Evolutionary conservation across 2,329 filamentous ascomycete genomes (phyloP).

Genomic region (Sarocladiaceae sp.): DNA sequence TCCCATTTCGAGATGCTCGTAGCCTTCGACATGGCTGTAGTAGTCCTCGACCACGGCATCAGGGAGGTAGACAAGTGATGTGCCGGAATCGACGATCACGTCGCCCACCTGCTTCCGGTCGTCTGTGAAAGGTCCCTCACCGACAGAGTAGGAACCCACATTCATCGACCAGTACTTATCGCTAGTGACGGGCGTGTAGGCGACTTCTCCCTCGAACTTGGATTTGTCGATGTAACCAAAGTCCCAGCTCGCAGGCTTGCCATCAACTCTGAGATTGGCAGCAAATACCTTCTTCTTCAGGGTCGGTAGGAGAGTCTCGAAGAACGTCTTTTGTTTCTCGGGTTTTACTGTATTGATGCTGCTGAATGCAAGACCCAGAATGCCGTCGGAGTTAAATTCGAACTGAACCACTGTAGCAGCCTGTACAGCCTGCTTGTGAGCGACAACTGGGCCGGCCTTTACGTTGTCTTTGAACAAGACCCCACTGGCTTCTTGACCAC

Average conservation of each 20-base stretch:
- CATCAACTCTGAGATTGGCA: slow-evolving; percentile 54
- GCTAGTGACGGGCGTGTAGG: slow-evolving; percentile 55
- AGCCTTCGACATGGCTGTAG: slow-evolving; percentile 36
- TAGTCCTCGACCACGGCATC: slow-evolving; percentile 41
- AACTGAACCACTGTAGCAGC: slow-evolving; percentile 33
- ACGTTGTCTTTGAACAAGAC: slow-evolving; percentile 38
- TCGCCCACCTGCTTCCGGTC: slow-evolving; percentile 25
- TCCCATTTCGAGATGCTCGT: slow-evolving; percentile 30
- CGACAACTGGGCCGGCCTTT: slow-evolving; percentile 33
- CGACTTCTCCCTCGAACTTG: slow-evolving; percentile 57
- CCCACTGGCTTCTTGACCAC: slow-evolving; percentile 35
- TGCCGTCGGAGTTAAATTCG: slow-evolving; percentile 33
- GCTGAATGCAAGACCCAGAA: slow-evolving; percentile 38
- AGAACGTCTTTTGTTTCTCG: slow-evolving; percentile 35
- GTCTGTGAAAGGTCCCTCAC: slow-evolving; percentile 26
- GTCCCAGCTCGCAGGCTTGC: slow-evolving; percentile 51
- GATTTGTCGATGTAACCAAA: slow-evolving; percentile 63
- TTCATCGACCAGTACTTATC: slow-evolving; percentile 56
- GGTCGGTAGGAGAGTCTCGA: slow-evolving; percentile 23
- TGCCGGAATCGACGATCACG: slow-evolving; percentile 50
- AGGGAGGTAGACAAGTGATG: slow-evolving; percentile 55
- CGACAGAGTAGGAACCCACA: slow-evolving; percentile 17
- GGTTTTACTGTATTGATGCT: slow-evolving; percentile 36
- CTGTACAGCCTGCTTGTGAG: slow-evolving; percentile 36
- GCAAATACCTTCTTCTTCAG: slow-evolving; percentile 49